Evolutionary conservation across 78 protist genomes (phyloP), one percentile per base, ranked within the genome.

Genomic region (Dictyostelium brefeldianum): DNA sequence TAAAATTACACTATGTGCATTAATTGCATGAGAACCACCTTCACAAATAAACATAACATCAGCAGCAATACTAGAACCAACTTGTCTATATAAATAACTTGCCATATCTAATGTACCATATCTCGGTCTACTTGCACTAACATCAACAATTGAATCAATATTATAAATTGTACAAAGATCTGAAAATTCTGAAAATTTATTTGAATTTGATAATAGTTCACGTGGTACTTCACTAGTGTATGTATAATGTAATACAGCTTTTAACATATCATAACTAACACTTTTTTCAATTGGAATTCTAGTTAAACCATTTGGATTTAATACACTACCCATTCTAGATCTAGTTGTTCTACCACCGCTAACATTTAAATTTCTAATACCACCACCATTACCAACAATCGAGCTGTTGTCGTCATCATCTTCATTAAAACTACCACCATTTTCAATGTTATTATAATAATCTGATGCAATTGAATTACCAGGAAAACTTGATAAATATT

Each of bases 211-310:
- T 46, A 77, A 14, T 5, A 77, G 25, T 20, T 87, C 93, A 9
- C 84, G 10, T 36, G 93, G 93, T 5, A 87, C 48, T 20, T 87
- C 93, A 47, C 83, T 59, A n/a, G 93, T 87, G 14, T 87, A 87
- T 15, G 51, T 15, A 51, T 64, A 87, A 17, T 77, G 78, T 18
- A 87, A 47, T 5, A 77, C n/a, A 8, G 84, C 83, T 20, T 47
- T 47, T 22, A 87, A 87, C 46, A 87, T 14, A 14, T 87, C 93
- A 64, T 64, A 87, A 1, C 47, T 20, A 17, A 87, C 48, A n/a
- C 93, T 82, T 50, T 77, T 74, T 54, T 87, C 93, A 15, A 87
- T 80, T 25, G 83, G 93, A 11, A 87, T 87, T 25, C 93, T 65
- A 29, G 50, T 59, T 56, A 87, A 17, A 5, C 53, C 22, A 47